Evolutionary conservation across 169 alveolate species (phyloP).

Genomic region (Babesia sp.): DNA sequence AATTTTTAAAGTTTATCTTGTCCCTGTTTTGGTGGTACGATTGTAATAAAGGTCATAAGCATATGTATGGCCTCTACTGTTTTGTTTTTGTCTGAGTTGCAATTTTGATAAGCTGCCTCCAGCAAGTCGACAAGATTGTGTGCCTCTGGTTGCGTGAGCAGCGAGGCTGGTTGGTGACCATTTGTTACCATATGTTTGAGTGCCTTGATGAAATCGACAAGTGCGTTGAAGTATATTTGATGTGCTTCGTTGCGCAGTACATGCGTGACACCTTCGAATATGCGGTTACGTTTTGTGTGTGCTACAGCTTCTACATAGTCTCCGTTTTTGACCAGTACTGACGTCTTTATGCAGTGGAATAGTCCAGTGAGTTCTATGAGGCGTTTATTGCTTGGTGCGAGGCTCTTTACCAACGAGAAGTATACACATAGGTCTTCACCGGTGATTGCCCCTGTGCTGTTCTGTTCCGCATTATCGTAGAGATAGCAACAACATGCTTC

Average conservation of each 20-base stretch:
- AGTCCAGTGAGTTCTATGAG: constrained; percentile 37
- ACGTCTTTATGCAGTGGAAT: constrained; percentile 52
- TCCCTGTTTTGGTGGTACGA: constrained; percentile 54
- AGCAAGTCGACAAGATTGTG: constrained; percentile 58
- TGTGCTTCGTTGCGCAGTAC: constrained; percentile 63
- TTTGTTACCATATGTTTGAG: constrained; percentile 47
- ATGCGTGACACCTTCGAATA: constrained; percentile 40
- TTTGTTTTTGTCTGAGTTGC: constrained; percentile 44
- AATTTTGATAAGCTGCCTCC: constrained; percentile 65
- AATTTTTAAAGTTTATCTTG: background rate
- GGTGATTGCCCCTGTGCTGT: background rate
- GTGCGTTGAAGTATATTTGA: constrained; percentile 66
- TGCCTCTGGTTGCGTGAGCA: constrained; percentile 50
- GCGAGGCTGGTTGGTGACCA: constrained; percentile 53
- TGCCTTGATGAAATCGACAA: constrained; percentile 49
- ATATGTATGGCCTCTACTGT: constrained; percentile 66
- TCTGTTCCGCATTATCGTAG: constrained; percentile 23
- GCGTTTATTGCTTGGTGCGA: constrained; percentile 59
- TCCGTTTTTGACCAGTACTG: constrained; percentile 45
- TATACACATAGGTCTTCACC: constrained; percentile 54
- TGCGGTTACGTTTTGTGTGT: constrained; percentile 37
- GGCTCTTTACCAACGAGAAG: constrained; percentile 52
- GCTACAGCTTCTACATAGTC: constrained; percentile 44
- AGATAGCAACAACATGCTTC: constrained; percentile 68
- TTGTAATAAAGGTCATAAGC: constrained; percentile 53